These are phyloP conservation scores for Magnolia kwangsiensis DNA, from an alignment of 164 flowering plant genomes.

Conservation along the genomic window DNA sequence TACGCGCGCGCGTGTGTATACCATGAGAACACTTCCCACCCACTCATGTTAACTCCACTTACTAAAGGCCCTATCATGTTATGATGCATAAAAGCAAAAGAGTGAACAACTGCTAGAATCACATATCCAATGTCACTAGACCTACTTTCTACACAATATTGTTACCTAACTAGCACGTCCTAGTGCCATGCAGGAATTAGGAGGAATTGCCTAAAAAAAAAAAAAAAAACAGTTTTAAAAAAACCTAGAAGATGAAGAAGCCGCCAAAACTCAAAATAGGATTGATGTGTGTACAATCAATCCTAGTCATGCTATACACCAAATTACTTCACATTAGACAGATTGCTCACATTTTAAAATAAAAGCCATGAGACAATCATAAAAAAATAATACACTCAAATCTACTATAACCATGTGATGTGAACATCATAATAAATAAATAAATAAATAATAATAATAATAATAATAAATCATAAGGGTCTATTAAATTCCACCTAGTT, in stretches of 20 bases:
- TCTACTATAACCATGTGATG: background rate
- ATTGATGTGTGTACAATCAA: background rate
- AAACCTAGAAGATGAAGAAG: too few relatives aligned
- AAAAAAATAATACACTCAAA: too few relatives aligned
- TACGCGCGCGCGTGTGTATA: background rate
- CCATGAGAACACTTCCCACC: too few relatives aligned
- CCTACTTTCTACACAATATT: slow-evolving; percentile 87
- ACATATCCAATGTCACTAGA: slow-evolving; percentile 99
- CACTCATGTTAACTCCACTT: slow-evolving; percentile 6
- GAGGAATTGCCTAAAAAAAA: slow-evolving; percentile 74
- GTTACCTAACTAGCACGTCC: slow-evolving; percentile 94
- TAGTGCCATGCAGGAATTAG: slow-evolving; percentile 88
- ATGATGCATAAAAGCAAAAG: slow-evolving; percentile 4
- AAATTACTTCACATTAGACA: background rate
- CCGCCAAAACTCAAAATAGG: background rate
- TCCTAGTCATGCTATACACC: background rate
- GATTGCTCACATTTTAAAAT: too few relatives aligned
- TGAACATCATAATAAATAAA: background rate
- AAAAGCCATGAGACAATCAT: too few relatives aligned
- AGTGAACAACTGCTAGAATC: slow-evolving; percentile 6
- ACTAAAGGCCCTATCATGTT: background rate
- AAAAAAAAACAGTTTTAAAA: too few relatives aligned
- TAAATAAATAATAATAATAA: background rate
- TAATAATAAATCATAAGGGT: too few relatives aligned
- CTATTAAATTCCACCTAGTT: slow-evolving; percentile 14